Percentiles rank a stretch among this genome's conserved stretches.
Evolutionary conservation across 352 stramenopile genomes (phyloP).

Genomic region (Phytophthora brassicae): DNA sequence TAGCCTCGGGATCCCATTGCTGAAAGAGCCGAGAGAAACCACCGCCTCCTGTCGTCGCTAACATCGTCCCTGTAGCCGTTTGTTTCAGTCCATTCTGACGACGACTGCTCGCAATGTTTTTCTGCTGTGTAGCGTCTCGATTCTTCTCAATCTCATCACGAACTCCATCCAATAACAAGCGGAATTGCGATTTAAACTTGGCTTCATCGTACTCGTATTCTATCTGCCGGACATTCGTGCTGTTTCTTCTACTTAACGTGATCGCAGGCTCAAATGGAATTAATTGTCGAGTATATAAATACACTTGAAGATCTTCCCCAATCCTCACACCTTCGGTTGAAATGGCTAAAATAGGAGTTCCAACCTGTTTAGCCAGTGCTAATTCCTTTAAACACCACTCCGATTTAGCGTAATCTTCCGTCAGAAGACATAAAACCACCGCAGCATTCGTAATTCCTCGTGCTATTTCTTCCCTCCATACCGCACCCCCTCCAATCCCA

Average conservation of each 20-base stretch:
- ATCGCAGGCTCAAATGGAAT: constrained; percentile 79
- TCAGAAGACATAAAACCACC: constrained; percentile 76
- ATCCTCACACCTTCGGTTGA: constrained; percentile 71
- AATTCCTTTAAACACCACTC: constrained; percentile 88
- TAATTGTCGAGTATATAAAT: constrained; percentile 81
- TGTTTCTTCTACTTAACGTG: constrained; percentile 50
- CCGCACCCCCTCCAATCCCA: constrained; percentile 75
- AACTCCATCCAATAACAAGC: constrained; percentile 75
- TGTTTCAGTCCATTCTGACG: constrained; percentile 29
- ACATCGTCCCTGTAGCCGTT: constrained; percentile 31
- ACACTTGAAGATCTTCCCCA: constrained; percentile 78
- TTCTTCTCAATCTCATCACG: constrained; percentile 85
- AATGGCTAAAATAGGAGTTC: constrained; percentile 74
- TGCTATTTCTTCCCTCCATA: constrained; percentile 85
- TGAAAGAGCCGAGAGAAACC: constrained; percentile 66
- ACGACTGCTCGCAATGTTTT: constrained; percentile 38
- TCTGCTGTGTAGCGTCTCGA: constrained; percentile 45
- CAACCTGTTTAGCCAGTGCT: constrained; percentile 77
- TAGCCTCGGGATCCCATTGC: constrained; percentile 51
- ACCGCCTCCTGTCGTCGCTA: constrained; percentile 14
- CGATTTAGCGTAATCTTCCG: constrained; percentile 75
- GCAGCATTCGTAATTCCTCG: constrained; percentile 76
- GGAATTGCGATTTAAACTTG: constrained; percentile 76
- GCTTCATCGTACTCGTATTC: constrained; percentile 79
- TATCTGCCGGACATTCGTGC: constrained; percentile 61